A percentile compares a stretch with the other conserved stretches of the same genome.
Conservation (phyloP, 352 stramenopile species). For the Phytophthora pluvialis region DNA sequence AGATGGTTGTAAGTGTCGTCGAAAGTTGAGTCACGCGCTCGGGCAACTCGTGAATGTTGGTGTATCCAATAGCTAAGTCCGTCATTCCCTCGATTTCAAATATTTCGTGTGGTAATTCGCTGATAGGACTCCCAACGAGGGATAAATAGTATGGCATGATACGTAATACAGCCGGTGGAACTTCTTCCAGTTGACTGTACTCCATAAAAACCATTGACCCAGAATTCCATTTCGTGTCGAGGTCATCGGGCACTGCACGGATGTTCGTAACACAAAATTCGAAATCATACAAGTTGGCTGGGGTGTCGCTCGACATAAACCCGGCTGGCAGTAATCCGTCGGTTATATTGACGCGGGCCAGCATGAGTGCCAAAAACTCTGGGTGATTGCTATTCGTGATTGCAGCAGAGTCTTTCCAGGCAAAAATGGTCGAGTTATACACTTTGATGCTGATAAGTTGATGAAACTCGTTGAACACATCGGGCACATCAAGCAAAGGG, state of each 20-base stretch:
- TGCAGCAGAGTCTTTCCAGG: conserved; percentile 1
- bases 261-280: conserved; percentile 6
- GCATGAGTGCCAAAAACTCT: conserved; percentile 3
- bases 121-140: conserved; percentile 1
- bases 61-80: conserved; percentile 1
- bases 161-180: background rate
- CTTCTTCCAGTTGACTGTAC: background rate
- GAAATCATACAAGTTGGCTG: conserved; percentile 1
- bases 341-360: conserved; percentile 6
- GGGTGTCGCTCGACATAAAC: background rate
- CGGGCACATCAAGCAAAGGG: conserved; percentile 2
- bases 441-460: too few species aligned
- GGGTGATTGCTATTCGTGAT: conserved; percentile 16
- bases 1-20: too few species aligned
- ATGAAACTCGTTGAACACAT: conserved; percentile 5
- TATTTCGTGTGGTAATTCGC: background rate
- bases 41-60: conserved; percentile 3
- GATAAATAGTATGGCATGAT: background rate
- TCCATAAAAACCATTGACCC: conserved; percentile 5
- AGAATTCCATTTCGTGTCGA: background rate
- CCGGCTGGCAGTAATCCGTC: background rate
- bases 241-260: conserved; percentile 2
- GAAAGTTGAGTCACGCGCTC: background rate
- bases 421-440: conserved; percentile 4
- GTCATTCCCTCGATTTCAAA: conserved; percentile 8